These are phyloP conservation scores for Asterionellopsis glacialis DNA, from an alignment of 108 stramenopile species.

Conservation along the genomic window DNA sequence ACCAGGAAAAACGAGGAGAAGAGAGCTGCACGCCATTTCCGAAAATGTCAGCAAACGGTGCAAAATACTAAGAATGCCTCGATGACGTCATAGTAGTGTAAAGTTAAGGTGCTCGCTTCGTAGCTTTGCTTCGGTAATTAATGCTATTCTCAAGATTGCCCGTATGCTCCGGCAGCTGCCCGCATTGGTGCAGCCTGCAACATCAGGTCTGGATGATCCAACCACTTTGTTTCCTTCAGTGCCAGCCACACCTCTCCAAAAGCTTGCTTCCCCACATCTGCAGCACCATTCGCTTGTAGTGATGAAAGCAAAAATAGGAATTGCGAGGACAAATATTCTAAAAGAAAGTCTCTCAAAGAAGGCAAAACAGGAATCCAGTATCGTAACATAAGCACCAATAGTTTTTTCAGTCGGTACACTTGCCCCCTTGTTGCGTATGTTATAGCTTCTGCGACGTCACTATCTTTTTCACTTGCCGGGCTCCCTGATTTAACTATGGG, in stretches of 20 bases:
- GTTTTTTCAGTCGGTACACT: conserved; percentile 28
- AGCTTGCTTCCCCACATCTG: conserved; percentile 2
- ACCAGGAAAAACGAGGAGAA: conserved; percentile 26
- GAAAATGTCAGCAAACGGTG: conserved; percentile 56
- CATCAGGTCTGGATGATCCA: conserved; percentile 48
- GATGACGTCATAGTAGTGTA: too few species aligned
- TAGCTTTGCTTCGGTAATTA: too few species aligned
- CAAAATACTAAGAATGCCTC: conserved; percentile 24
- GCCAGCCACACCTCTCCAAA: conserved; percentile 34
- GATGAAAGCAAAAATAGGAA: conserved; percentile 54
- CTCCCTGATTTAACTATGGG: conserved; percentile 27
- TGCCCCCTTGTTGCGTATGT: conserved; percentile 32
- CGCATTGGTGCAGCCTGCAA: conserved; percentile 53
- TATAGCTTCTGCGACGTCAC: conserved; percentile 22
- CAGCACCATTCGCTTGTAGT: conserved; percentile 13
- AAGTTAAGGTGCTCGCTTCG: too few species aligned
- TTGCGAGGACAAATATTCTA: conserved; percentile 28
- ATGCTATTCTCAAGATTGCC: background rate
- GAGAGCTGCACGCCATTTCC: conserved; percentile 53
- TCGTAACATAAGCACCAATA: conserved; percentile 39
- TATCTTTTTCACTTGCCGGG: conserved; percentile 5
- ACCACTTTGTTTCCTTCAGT: conserved; percentile 27
- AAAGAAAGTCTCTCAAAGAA: conserved; percentile 17
- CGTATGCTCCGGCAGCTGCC: conserved; percentile 41
- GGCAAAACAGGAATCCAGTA: conserved; percentile 55